These are phyloP conservation scores for Xylariales sp. DNA, from an alignment of 2,329 filamentous ascomycete species.

Conservation along the genomic window DNA sequence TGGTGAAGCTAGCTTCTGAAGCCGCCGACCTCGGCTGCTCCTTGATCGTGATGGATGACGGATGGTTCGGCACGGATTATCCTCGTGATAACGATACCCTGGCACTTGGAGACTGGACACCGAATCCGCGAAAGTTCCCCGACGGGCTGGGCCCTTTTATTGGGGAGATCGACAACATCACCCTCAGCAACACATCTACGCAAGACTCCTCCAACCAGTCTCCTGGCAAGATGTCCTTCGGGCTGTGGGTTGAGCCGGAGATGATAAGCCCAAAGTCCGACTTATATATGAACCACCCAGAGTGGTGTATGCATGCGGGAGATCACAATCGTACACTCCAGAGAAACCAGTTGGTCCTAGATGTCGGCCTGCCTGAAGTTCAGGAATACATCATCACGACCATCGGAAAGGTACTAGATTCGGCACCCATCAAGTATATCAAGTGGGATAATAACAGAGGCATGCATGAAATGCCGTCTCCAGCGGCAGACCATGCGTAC, in stretches of 20 bases:
- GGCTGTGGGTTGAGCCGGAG: constrained; percentile 64
- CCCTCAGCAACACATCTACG: constrained; percentile 18
- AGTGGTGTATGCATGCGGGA: constrained; percentile 58
- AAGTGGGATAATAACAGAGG: constrained; percentile 68
- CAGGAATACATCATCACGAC: constrained; percentile 58
- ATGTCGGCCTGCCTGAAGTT: constrained; percentile 55
- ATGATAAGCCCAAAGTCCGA: constrained; percentile 62
- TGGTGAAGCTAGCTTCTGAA: constrained; percentile 51
- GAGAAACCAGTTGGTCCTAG: constrained; percentile 58
- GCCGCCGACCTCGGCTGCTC: constrained; percentile 56
- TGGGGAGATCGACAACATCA: constrained; percentile 43
- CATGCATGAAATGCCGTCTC: constrained; percentile 54
- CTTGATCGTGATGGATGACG: constrained; percentile 62
- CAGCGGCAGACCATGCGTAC: constrained; percentile 52
- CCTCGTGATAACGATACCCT: constrained; percentile 53
- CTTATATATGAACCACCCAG: constrained; percentile 57
- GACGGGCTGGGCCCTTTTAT: constrained; percentile 50
- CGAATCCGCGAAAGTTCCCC: constrained; percentile 55
- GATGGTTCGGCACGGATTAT: constrained; percentile 62
- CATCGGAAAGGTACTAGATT: constrained; percentile 49
- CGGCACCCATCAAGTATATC: constrained; percentile 52
- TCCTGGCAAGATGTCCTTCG: constrained; percentile 49
- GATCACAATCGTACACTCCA: constrained; percentile 50
- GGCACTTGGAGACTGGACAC: constrained; percentile 60
- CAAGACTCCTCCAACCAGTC: constrained; percentile 33